Base-by-base conservation (phyloP, 2,329 filamentous ascomycete genomes). In the Penicillium sp. region DNA sequence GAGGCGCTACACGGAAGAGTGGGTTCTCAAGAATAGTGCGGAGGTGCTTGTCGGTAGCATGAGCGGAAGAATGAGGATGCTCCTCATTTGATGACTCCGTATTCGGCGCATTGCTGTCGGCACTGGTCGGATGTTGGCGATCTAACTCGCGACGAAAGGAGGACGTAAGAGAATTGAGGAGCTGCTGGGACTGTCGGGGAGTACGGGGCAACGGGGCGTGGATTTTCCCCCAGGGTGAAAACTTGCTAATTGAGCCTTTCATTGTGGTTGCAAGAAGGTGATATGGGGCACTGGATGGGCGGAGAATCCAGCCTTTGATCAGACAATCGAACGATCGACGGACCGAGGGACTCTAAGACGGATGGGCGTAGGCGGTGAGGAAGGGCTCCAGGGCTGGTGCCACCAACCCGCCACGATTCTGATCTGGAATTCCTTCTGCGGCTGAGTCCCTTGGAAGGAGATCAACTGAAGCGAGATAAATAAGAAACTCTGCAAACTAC, bases 91-190 rank as follows among this genome's bases (percentile, higher is more conserved):
- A 31, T 21, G 44, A 45, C 19, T 63, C 41, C 3, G 26, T 46
- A 21, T 44, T 47, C 11, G 17, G 26, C 38, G 51, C 60, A 54
- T 66, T 57, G 15, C 65, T 63, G 54, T 67, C 38, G 15, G 65
- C 63, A n/a, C 69, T 66, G 35, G 73, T 70, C 19, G 83, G 84
- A 75, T 89, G 84, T 62, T 85, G 83, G 57, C 78, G 81, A 69
- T 90, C 87, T 47, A 90, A 82, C 62, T 89, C 86, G 54, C 82
- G 79, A 66, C 86, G 82, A 73, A 90, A 90, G 13, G 87, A 89
- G 46, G 81, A 82, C 23, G 86, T 89, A 65, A 90, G 82, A 21
- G 87, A 79, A 57, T 79, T 82, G 46, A 90, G 81, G 7, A 90
- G 79, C 67, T 86, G 83, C 64, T 85, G 79, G 17, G 84, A 87